These are phyloP conservation scores for Fusarium tricinctum DNA, from an alignment of 2,329 filamentous ascomycete species.

Conservation along the genomic window DNA sequence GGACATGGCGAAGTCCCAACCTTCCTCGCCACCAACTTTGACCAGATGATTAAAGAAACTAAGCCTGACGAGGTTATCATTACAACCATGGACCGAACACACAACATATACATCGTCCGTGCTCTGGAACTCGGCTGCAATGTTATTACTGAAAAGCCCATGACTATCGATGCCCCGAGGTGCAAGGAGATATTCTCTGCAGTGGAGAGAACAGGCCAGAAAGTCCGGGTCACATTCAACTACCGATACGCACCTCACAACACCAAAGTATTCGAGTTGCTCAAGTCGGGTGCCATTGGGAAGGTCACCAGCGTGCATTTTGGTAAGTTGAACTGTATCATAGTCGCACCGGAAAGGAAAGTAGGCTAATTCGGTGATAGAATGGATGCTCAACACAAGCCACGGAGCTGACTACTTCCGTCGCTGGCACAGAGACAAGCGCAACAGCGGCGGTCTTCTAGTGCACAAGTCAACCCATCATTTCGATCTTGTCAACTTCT, in stretches of 20 bases:
- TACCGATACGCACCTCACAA: conserved; percentile 77
- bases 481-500: conserved; percentile 75
- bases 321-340: conserved; percentile 3
- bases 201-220: conserved; percentile 53
- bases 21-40: conserved; percentile 68
- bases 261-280: conserved; percentile 69
- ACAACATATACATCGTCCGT: conserved; percentile 71
- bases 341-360: fast-evolving
- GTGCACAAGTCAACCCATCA: conserved; percentile 76
- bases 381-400: conserved; percentile 74
- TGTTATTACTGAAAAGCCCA: conserved; percentile 75
- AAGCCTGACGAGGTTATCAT: conserved; percentile 73
- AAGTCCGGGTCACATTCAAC: conserved; percentile 73
- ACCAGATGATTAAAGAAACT: conserved; percentile 69
- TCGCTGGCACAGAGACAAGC: conserved; percentile 73
- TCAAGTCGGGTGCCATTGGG: conserved; percentile 69
- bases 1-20: conserved; percentile 66
- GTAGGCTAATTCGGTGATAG: conserved; percentile 40
- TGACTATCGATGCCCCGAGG: conserved; percentile 71
- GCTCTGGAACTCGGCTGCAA: conserved; percentile 71
- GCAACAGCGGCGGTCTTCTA: conserved; percentile 70
- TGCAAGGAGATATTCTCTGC: conserved; percentile 63
- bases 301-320: conserved; percentile 71
- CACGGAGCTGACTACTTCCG: conserved; percentile 75
- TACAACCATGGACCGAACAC: conserved; percentile 73